phyloP scores from a whole-genome alignment of 495 filamentous ascomycete genomes.

The Xylaria bambusicola region DNA sequence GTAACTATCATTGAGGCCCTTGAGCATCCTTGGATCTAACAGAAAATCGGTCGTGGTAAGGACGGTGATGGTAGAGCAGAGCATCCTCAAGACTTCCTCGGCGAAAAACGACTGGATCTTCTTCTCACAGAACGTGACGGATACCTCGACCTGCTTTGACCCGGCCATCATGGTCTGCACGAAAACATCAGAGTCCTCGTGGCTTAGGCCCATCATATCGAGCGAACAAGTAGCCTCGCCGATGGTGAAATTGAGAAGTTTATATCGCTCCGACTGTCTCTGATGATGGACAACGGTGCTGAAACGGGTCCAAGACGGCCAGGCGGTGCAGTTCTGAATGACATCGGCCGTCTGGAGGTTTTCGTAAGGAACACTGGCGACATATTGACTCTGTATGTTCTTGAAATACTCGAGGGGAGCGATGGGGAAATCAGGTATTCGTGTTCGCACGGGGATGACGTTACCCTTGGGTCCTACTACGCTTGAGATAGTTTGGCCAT shows the following conservation, averaged over 20 bases:
- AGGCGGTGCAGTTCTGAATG: constrained; percentile 48
- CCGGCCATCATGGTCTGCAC: constrained; percentile 40
- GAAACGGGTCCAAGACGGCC: constrained; percentile 53
- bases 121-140: constrained; percentile 45
- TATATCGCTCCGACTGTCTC: constrained; percentile 27
- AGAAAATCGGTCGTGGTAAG: constrained; percentile 43
- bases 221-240: constrained; percentile 43
- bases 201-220: constrained; percentile 38
- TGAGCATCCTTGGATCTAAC: constrained; percentile 42
- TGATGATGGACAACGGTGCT: constrained; percentile 48
- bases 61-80: constrained; percentile 41
- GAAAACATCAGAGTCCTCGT: constrained; percentile 45
- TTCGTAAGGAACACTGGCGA: constrained; percentile 43
- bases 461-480: constrained; percentile 49
- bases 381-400: constrained; percentile 43
- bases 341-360: constrained; percentile 45
- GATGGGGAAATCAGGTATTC: constrained; percentile 41
- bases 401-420: constrained; percentile 45
- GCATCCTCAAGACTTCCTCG: constrained; percentile 43
- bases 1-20: constrained; percentile 36
- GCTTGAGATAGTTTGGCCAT: constrained; percentile 38
- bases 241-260: constrained; percentile 39
- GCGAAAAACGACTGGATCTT: constrained; percentile 41
- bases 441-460: constrained; percentile 45
- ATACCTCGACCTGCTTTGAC: constrained; percentile 35